Conservation (phyloP, 768 basidiomycete species). For the Rhodotorula babjevae region DNA sequence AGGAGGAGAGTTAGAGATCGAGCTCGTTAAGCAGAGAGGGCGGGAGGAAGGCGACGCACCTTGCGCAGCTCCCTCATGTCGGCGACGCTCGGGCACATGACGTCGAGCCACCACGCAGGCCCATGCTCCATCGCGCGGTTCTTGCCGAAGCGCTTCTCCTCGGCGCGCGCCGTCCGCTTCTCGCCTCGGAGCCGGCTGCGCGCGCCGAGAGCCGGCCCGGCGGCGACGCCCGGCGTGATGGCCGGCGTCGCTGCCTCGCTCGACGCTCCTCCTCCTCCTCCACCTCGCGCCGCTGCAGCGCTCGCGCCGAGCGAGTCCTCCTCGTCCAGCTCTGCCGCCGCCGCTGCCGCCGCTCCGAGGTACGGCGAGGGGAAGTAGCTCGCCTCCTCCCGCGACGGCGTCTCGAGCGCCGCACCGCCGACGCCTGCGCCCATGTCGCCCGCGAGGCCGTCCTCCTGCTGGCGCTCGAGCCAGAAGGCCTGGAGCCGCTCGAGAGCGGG, state of each 20-base stretch:
- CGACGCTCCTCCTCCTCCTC: background rate
- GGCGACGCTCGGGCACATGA: conserved; percentile 78
- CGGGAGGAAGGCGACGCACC: conserved; percentile 50
- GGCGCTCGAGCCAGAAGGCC: conserved; percentile 39
- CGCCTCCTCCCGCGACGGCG: conserved; percentile 1
- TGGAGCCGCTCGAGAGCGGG: conserved; percentile 38
- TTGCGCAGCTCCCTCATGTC: conserved; percentile 82
- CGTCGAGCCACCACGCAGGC: conserved; percentile 82
- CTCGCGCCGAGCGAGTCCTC: no score
- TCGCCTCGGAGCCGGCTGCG: conserved; percentile 27
- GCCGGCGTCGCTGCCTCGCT: conserved; percentile 6
- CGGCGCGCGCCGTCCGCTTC: conserved; percentile 25
- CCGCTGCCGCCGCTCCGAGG: background rate
- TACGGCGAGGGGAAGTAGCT: conserved; percentile 26
- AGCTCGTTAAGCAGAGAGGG: background rate
- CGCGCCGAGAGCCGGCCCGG: conserved; percentile 7
- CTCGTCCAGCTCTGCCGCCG: no score
- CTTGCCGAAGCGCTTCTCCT: conserved; percentile 34
- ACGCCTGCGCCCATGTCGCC: conserved; percentile 35
- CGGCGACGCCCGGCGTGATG: conserved; percentile 10
- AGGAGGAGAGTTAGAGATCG: conserved; percentile 4
- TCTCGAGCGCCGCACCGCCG: background rate
- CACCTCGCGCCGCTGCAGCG: no score
- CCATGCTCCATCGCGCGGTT: conserved; percentile 36
- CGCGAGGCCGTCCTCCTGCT: conserved; percentile 33